A percentile compares a stretch with the other conserved stretches of the same genome.
phyloP scores from a whole-genome alignment of 2,329 filamentous ascomycete species.

The Didymella lethalis region DNA sequence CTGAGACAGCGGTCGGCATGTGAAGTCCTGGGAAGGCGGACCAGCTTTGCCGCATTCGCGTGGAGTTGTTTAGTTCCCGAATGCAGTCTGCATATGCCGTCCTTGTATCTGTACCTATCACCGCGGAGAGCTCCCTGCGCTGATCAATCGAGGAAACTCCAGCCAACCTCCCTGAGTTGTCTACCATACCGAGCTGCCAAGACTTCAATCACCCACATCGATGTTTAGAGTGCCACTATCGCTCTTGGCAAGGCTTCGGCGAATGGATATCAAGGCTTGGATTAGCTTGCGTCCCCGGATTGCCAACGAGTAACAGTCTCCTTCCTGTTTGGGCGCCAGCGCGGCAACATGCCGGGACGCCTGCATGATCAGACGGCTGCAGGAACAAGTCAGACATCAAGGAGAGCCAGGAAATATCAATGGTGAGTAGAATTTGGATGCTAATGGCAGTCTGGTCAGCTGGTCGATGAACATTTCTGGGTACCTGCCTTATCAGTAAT shows the following conservation, averaged over 20 bases:
- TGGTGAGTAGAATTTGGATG: not conserved
- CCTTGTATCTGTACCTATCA: not conserved
- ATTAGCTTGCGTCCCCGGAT: not conserved
- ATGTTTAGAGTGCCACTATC: not conserved
- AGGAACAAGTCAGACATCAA: not conserved
- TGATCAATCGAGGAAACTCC: slow-evolving; percentile 3
- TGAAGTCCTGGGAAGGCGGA: not conserved
- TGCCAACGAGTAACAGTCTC: not conserved
- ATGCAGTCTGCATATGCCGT: not conserved
- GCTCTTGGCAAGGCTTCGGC: not conserved
- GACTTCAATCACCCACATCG: not conserved
- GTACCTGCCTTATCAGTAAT: not conserved
- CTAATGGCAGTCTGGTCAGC: not conserved
- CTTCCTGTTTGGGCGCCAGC: not conserved
- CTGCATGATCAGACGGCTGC: not conserved
- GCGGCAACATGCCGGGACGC: not conserved
- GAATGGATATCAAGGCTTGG: not conserved
- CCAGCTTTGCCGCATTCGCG: not conserved
- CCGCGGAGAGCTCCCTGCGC: not conserved
- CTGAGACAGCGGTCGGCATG: not conserved
- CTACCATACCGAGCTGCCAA: slow-evolving; percentile 11
- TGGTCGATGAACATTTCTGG: not conserved
- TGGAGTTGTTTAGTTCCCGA: not conserved
- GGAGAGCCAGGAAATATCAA: not conserved
- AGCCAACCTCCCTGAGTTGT: slow-evolving; percentile 6